Base-by-base conservation (phyloP, 768 basidiomycete species). In the Phylloporus arenicola region DNA sequence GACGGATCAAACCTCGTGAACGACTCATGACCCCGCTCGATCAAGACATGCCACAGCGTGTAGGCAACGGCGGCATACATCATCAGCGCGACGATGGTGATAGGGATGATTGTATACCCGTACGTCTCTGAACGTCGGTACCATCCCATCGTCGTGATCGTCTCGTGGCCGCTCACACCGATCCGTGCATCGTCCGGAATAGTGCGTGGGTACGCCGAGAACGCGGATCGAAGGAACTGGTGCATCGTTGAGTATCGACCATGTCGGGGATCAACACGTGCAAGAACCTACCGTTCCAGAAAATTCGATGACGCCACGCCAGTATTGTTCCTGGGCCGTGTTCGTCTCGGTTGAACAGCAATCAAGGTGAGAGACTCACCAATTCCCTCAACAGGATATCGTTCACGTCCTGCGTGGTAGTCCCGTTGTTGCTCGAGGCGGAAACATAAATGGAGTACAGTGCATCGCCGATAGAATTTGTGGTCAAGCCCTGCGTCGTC, bases 391-490 rank as follows among this genome's bases (percentile, higher is more conserved):
- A 13, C 17, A 40, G 20, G 7, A 40, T 16, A 16, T 24, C 39
- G 3, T 12, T 24, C 22, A 40, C 20, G 22, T 40, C 39, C 19
- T 38, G 37, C 10, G 19, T 12, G 17, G n/a, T 20, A 5, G 19
- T 19, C 17, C 9, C 16, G 34, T 35, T n/a, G 10, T 16, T 31
- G 6, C 17, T 33, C 14, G 27, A 19, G 25, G 14, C 17, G 19
- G 34, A 27, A 24, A 35, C 6, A 25, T 27, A 19, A 17, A 57
- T 48, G 0, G 61, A 49, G 31, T 55, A 57, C 10, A 63, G 25
- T 16, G 55, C 53, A 40, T 62, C 61, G 3, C 58, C 61, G 13
- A 62, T 50, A 0, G 58, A 13, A 7, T 62, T 62, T 1, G 55
- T 34, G 10, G 41, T 34, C 29, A 60, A 29, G 6, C 61, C 43